Evolutionary conservation across 2,329 filamentous ascomycete species (phyloP).

Genomic region (Ophiostoma ips): DNA sequence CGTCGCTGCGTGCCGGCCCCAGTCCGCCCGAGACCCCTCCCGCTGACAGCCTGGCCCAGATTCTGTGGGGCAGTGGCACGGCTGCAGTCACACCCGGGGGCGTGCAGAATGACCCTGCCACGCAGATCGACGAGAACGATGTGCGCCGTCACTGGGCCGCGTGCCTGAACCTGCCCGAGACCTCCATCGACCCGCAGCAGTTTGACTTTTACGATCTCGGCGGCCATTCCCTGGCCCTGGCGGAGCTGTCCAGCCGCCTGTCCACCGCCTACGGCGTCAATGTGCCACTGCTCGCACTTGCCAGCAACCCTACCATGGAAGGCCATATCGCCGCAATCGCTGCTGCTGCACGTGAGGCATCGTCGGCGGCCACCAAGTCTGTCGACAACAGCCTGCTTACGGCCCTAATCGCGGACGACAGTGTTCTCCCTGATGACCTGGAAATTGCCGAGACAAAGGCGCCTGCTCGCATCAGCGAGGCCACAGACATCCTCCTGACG

Average conservation of each 20-base stretch:
- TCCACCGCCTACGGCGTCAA: slow-evolving; percentile 59
- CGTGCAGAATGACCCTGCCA: slow-evolving; percentile 31
- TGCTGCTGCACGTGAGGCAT: slow-evolving; percentile 58
- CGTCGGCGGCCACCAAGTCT: not conserved
- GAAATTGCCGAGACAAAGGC: slow-evolving; percentile 34
- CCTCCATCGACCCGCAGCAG: slow-evolving; percentile 45
- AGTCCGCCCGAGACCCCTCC: slow-evolving; percentile 28
- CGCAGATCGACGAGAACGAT: slow-evolving; percentile 50
- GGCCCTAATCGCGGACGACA: slow-evolving; percentile 23
- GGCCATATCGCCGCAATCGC: slow-evolving; percentile 61
- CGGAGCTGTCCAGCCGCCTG: slow-evolving; percentile 58
- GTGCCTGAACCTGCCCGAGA: slow-evolving; percentile 49
- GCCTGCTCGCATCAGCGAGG: slow-evolving; percentile 43
- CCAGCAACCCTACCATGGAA: slow-evolving; percentile 55
- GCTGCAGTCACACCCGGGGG: not conserved
- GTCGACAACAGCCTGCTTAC: slow-evolving; percentile 7
- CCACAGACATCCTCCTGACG: slow-evolving; percentile 56
- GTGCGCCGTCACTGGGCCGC: slow-evolving; percentile 61
- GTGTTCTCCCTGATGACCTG: slow-evolving; percentile 53
- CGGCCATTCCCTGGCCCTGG: slow-evolving; percentile 65
- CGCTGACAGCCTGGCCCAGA: slow-evolving; percentile 21
- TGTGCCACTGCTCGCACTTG: slow-evolving; percentile 56
- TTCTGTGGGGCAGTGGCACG: slow-evolving; percentile 3
- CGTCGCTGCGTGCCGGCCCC: slow-evolving; percentile 42
- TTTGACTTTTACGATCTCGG: slow-evolving; percentile 74